Base-by-base conservation (phyloP, 768 basidiomycete genomes). In the Leccinum disarticulatum region DNA sequence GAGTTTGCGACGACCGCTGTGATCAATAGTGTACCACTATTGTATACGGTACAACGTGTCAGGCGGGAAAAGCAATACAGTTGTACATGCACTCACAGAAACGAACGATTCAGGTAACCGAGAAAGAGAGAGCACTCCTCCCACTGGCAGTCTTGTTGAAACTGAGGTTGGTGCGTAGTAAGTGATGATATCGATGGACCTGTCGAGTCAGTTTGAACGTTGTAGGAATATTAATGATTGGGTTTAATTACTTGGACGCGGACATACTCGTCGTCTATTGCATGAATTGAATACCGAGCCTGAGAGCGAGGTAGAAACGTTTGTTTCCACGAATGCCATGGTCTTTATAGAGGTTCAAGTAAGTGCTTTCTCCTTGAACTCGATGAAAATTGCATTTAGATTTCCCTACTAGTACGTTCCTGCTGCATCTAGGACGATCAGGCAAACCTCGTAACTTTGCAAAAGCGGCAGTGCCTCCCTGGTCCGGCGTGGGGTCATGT, bases 21-120 rank as follows among this genome's bases (percentile, higher is more conserved):
- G 58, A 31, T 59, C 54, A 8, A 59, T 59, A 2, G 54, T 59
- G 14, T 49, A 59, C 58, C 58, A 59, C 58, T 59, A 33, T 8
- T 47, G 19, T 47, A 3, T 6, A 7, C 46, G 10, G 46, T 47
- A 47, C 19, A 8, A 9, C 22, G 11, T n/a, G 6, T 47, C 15
- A 47, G 46, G 11, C 33, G 15, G 3, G 10, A 11, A 22, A 9
- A 19, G 19, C 22, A 11, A 47, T 19, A 47, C 43, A 43, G n/a
- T 11, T 11, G 19, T 17, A 15, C 46, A 19, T 22, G 27, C 41
- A 33, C 58, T 54, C 31, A 49, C 58, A 8, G 58, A 51, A 30
- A 55, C 54, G 17, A 59, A 55, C 15, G 58, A 59, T 22, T 22
- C 22, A 22, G 22, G 58, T 36, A 19, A 15, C 58, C 58, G 14